Evolutionary conservation across 768 basidiomycete species (phyloP).

Genomic region (Phylloporus arenicola): DNA sequence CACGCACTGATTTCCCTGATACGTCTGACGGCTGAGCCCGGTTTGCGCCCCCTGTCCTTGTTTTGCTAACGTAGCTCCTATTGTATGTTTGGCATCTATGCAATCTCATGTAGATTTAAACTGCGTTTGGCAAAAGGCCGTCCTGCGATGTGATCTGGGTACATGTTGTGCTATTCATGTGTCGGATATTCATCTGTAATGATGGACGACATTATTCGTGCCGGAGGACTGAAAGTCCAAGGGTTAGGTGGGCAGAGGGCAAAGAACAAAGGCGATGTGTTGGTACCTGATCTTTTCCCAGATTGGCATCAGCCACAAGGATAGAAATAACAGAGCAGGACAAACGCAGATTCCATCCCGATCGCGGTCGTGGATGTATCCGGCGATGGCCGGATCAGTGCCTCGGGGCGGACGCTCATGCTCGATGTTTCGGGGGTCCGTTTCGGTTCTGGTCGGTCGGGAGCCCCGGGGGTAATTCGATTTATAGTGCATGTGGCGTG

Average conservation of each 20-base stretch:
- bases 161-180: too few relatives aligned
- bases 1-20: neutral
- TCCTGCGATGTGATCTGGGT: neutral
- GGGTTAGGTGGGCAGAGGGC: neutral
- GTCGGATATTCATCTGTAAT: too few relatives aligned
- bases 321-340: neutral
- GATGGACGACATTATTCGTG: neutral
- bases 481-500: neutral
- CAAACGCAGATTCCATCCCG: neutral
- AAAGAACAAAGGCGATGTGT: neutral
- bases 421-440: neutral
- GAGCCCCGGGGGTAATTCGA: neutral
- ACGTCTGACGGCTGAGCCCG: neutral
- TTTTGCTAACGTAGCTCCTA: neutral
- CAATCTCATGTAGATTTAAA: neutral
- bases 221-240: neutral
- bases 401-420: neutral
- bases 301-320: neutral
- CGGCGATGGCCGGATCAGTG: neutral
- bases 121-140: neutral
- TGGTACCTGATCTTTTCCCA: neutral
- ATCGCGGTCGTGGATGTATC: neutral
- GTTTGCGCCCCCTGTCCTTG: neutral
- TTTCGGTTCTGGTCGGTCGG: neutral
- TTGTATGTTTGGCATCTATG: neutral